phyloP scores from a whole-genome alignment of 345 rosid genomes.

The Populus pruinosa region DNA sequence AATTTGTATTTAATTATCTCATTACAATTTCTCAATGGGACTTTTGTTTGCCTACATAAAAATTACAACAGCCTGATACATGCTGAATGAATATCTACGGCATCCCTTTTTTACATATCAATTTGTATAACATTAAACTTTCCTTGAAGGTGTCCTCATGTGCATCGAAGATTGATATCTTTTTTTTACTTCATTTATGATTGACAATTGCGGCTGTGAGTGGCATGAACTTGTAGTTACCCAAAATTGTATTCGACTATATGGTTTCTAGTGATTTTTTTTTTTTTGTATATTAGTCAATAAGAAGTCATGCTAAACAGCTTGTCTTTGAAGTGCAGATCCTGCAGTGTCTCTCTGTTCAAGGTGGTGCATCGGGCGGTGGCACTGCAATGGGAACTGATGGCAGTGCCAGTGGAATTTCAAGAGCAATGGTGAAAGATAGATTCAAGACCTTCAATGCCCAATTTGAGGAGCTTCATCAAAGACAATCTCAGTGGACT shows the following conservation, averaged over 20 bases:
- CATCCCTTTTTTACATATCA: background rate
- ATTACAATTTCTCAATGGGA: background rate
- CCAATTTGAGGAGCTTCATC: conserved; percentile 90
- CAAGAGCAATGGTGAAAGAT: conserved; percentile 81
- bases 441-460: conserved; percentile 81
- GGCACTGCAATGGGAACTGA: conserved; percentile 31
- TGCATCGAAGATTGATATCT: background rate
- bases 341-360: conserved; percentile 85
- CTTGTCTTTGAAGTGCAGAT: conserved; percentile 49
- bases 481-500: conserved; percentile 94
- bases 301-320: conserved; percentile 7
- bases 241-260: background rate
- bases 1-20: background rate
- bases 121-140: background rate
- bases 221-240: background rate
- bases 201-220: background rate
- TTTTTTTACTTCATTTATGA: background rate
- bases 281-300: background rate
- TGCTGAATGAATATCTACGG: too few relatives aligned
- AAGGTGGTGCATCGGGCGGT: conserved; percentile 30
- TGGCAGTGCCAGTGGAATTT: conserved; percentile 37
- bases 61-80: background rate
- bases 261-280: background rate
- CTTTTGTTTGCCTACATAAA: too few relatives aligned
- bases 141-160: background rate